Evolutionary conservation across 2,329 filamentous ascomycete genomes (phyloP).

Genomic region (Hypoxylon sp.): DNA sequence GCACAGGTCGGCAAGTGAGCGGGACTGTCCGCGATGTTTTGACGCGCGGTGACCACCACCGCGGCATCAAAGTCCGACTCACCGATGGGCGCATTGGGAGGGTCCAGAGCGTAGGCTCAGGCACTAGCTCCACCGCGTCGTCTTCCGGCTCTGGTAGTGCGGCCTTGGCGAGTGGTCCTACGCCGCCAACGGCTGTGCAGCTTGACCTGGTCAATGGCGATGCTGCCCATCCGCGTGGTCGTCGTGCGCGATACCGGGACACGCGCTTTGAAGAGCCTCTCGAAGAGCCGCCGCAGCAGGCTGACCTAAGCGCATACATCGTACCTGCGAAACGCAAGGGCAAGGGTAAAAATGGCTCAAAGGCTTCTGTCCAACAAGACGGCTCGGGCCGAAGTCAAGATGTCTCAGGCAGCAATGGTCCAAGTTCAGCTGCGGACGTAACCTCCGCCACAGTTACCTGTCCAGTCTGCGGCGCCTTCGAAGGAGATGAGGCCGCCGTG

Average conservation of each 20-base stretch:
- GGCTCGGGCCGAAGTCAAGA: constrained; percentile 30
- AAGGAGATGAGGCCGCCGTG: constrained; percentile 78
- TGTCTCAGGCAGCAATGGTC: constrained; percentile 29
- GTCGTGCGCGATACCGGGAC: constrained; percentile 52
- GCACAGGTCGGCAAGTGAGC: constrained; percentile 77
- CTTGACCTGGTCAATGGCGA: constrained; percentile 24
- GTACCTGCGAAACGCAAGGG: constrained; percentile 56
- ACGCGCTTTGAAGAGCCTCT: constrained; percentile 55
- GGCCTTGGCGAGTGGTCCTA: constrained; percentile 13
- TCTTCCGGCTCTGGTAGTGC: constrained; percentile 23
- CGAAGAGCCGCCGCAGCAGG: constrained; percentile 59
- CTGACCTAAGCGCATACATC: constrained; percentile 67
- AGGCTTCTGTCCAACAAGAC: constrained; percentile 37
- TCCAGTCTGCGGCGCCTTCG: constrained; percentile 76
- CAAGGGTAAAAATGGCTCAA: constrained; percentile 48
- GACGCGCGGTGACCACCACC: constrained; percentile 80
- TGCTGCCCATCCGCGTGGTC: constrained; percentile 44
- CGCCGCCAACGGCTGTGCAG: constrained; percentile 27
- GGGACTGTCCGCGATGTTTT: constrained; percentile 77
- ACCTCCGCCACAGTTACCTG: constrained; percentile 62
- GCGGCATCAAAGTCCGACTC: constrained; percentile 84
- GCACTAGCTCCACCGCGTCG: constrained; percentile 18
- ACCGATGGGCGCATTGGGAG: constrained; percentile 79
- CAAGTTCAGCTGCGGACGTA: constrained; percentile 43
- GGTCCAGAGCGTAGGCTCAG: constrained; percentile 73